Evolutionary conservation across 2,329 filamentous ascomycete genomes (phyloP), one percentile per base, ranked within the genome.

Genomic region (Fusarium denticulatum): DNA sequence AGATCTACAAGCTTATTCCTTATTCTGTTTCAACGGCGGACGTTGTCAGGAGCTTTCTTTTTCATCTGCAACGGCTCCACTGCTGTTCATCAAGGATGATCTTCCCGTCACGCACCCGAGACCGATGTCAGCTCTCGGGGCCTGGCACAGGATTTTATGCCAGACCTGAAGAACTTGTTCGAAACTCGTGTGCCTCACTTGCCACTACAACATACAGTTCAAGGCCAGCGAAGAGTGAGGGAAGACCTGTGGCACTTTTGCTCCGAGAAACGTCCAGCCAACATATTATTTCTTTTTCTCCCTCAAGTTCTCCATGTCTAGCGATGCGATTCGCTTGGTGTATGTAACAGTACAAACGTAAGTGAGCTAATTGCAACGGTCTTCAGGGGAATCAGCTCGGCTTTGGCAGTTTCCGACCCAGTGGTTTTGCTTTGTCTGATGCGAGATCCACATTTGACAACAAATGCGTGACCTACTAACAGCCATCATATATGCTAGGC

Each of bases 1-100:
- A 36, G 72, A 75, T 75, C 72, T 71, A 57, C 72, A 71, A 6
- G 28, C 15, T 12, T 14, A 50, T 72, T 15, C 11, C 58, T 42
- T 47, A 24, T 75, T 64, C 37, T 28, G 34, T 30, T 26, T 55
- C 24, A 3, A 11, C 3, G 26, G 26, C 28, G 47, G n/a, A 24
- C 37, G 22, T 56, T 58, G 34, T 36, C 58, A 63, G 70, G 40
- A 73, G 53, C 30, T 40, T 52, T 72, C 47, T 47, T 60, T 62
- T 45, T 47, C 28, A 20, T 56, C 43, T 15, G 7, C 22, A 37
- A 42, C 12, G 22, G 55, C 59, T 60, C 63, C 67, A 74, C 71
- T 28, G 28, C 53, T 42, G 46, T 39, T 57, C 13, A 47, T 45
- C 71, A 61, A 47, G 58, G 69, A 66, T 67, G 13, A 22, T 24